Evolutionary conservation across 2,329 filamentous ascomycete genomes (phyloP).

Genomic region (Epichloe glyceriae): DNA sequence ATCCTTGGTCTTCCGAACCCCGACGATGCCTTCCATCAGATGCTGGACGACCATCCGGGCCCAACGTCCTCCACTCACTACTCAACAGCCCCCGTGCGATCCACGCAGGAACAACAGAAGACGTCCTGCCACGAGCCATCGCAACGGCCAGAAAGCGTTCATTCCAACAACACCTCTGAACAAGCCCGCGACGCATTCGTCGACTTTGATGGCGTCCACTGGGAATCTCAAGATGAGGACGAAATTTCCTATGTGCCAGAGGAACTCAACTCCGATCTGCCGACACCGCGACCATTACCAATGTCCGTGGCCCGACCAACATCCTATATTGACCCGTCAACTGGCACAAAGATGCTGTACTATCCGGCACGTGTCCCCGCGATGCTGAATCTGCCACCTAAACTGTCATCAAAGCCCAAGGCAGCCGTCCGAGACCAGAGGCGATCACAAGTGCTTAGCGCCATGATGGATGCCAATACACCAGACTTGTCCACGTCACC

Average conservation of each 20-base stretch:
- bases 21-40: conserved; percentile 21
- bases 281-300: conserved; percentile 15
- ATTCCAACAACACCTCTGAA: conserved; percentile 48
- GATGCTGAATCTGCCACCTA: conserved; percentile 84
- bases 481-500: conserved; percentile 1
- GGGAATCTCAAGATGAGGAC: conserved; percentile 38
- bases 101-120: too few relatives aligned
- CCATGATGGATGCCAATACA: conserved; percentile 30
- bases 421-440: conserved; percentile 52
- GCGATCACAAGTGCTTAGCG: conserved; percentile 58
- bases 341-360: conserved; percentile 74
- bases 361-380: conserved; percentile 91
- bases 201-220: conserved; percentile 74
- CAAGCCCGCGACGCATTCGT: conserved; percentile 57
- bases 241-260: conserved; percentile 12
- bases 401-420: conserved; percentile 63
- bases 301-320: conserved; percentile 29
- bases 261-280: conserved; percentile 9
- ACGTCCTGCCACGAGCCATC: conserved; percentile 5
- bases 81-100: not conserved
- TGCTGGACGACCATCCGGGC: conserved; percentile 17
- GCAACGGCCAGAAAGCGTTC: conserved; percentile 29
- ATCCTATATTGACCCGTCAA: conserved; percentile 49
- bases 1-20: conserved; percentile 13
- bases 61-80: not conserved